These are phyloP conservation scores for Stephania yunnanensis DNA, from an alignment of 164 flowering plant species.

Conservation along the genomic window DNA sequence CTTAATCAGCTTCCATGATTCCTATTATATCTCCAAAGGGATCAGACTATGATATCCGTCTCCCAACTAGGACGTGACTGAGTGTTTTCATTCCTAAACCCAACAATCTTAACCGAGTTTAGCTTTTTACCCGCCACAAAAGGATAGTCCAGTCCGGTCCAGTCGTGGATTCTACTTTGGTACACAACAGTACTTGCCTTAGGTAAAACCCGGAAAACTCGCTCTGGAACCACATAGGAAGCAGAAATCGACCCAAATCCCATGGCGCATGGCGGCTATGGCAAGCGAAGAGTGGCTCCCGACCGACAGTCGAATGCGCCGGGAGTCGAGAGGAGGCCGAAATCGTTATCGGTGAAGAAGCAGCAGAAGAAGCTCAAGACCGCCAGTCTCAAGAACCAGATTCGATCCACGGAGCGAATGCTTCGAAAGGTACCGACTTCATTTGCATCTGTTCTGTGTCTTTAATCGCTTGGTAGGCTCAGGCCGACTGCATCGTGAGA, in stretches of 20 bases:
- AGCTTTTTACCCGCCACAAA: no score
- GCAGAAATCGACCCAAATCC: neutral
- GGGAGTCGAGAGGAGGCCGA: slow-evolving; percentile 44
- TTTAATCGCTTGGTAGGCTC: neutral
- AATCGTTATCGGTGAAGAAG: slow-evolving; percentile 63
- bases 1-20: no score
- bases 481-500: no score
- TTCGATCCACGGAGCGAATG: slow-evolving; percentile 82
- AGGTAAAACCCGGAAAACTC: neutral
- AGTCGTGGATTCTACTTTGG: no score
- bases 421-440: slow-evolving; percentile 57
- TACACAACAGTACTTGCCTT: no score
- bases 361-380: slow-evolving; percentile 46
- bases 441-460: neutral
- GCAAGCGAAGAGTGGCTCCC: slow-evolving; percentile 49
- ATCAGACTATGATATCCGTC: no score
- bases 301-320: slow-evolving; percentile 42
- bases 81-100: no score
- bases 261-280: slow-evolving; percentile 85
- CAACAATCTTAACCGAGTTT: no score
- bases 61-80: no score
- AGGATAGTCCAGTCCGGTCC: no score
- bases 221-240: neutral
- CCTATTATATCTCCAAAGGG: no score
- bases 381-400: slow-evolving; percentile 84